Conservation (phyloP, 169 alveolate genomes). For the Hepatocystis sp. region DNA sequence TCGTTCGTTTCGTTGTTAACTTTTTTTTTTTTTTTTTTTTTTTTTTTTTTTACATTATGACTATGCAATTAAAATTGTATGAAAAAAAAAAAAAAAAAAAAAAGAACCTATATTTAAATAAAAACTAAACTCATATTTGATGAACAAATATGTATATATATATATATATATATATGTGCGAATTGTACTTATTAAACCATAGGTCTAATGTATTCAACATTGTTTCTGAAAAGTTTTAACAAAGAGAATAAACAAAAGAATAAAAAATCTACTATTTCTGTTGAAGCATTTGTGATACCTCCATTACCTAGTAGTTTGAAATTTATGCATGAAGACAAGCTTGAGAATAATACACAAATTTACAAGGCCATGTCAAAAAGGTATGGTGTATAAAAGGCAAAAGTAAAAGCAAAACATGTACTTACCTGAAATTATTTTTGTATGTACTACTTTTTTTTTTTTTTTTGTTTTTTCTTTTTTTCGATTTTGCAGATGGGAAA, state of each 20-base stretch:
- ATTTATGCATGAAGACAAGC: constrained; percentile 77
- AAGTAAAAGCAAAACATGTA: too few relatives aligned
- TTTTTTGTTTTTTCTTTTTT: not conserved
- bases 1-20: too few relatives aligned
- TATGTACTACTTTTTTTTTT: constrained; percentile 2
- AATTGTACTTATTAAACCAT: not conserved
- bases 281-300: constrained; percentile 84
- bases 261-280: constrained; percentile 79
- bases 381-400: not conserved
- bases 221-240: constrained; percentile 54
- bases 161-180: not conserved
- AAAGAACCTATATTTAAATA: too few relatives aligned
- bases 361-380: constrained; percentile 77
- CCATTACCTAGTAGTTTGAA: constrained; percentile 83
- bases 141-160: not conserved
- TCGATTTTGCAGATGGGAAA: constrained; percentile 80
- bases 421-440: too few relatives aligned
- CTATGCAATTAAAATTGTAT: too few relatives aligned
- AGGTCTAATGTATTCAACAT: constrained; percentile 69
- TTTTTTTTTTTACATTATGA: too few relatives aligned
- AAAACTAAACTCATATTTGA: too few relatives aligned
- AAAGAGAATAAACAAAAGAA: constrained; percentile 52
- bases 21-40: too few relatives aligned
- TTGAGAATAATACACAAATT: constrained; percentile 70
- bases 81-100: too few relatives aligned